phyloP scores from a whole-genome alignment of 2,329 filamentous ascomycete genomes.

The Purpureocillium lavendulum region DNA sequence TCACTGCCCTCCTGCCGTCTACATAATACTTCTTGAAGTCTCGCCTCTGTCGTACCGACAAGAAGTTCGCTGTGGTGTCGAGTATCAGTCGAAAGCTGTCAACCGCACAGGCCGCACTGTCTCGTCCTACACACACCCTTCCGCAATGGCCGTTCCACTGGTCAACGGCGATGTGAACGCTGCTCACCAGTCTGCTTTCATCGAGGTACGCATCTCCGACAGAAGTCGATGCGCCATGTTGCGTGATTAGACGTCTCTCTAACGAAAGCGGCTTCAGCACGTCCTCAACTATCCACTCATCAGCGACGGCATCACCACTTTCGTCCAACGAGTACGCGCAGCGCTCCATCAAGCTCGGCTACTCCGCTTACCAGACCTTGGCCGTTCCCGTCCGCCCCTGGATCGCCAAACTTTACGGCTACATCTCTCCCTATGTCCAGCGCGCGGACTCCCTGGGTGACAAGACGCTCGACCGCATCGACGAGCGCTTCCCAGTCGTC shows the following conservation, averaged over 20 bases:
- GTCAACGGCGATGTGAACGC: conserved; percentile 41
- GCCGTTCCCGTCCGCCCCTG: conserved; percentile 66
- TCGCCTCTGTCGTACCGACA: too few relatives aligned
- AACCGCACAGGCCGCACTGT: too few relatives aligned
- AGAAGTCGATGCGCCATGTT: too few relatives aligned
- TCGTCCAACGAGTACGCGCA: conserved; percentile 75
- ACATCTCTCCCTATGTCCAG: conserved; percentile 75
- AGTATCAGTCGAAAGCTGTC: not conserved
- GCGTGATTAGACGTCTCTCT: too few relatives aligned
- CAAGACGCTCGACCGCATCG: conserved; percentile 60
- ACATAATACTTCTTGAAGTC: not conserved
- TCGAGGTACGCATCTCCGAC: conserved; percentile 41
- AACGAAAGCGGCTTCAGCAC: too few relatives aligned
- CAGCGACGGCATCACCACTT: conserved; percentile 65
- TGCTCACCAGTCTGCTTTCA: conserved; percentile 37
- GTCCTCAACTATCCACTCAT: conserved; percentile 78
- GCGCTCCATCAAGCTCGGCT: conserved; percentile 69
- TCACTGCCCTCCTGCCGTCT: not conserved
- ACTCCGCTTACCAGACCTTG: conserved; percentile 67
- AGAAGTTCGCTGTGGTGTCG: not conserved
- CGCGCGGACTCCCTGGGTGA: conserved; percentile 74
- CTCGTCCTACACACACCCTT: conserved; percentile 1
- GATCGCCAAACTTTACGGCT: conserved; percentile 69
- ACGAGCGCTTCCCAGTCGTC: conserved; percentile 62
- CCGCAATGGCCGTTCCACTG: conserved; percentile 30